Conservation (phyloP, 306 rosid genomes). For the Pachyrhizus erosus region DNA sequence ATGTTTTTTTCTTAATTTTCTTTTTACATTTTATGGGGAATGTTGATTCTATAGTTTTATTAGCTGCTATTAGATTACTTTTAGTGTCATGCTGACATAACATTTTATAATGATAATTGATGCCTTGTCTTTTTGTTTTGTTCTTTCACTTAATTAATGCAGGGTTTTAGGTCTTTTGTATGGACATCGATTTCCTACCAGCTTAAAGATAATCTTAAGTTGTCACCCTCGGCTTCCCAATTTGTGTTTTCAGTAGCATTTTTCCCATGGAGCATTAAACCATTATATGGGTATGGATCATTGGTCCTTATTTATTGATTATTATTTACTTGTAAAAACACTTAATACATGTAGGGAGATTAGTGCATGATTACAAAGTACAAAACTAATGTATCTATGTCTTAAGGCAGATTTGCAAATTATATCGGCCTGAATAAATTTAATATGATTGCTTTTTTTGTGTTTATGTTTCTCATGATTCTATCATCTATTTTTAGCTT, state of each 20-base stretch:
- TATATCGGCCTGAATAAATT: background rate
- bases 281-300: slow-evolving; percentile 76
- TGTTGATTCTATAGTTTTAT: background rate
- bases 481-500: slow-evolving; percentile 21
- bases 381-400: background rate
- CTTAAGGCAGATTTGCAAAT: background rate
- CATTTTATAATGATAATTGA: slow-evolving; percentile 1
- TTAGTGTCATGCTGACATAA: background rate
- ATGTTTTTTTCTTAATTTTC: background rate
- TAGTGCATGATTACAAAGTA: background rate
- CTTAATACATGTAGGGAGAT: background rate
- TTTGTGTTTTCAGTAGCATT: slow-evolving; percentile 74
- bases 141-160: slow-evolving; percentile 28
- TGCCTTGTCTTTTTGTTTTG: slow-evolving; percentile 10
- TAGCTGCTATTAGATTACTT: slow-evolving; percentile 18
- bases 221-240: slow-evolving; percentile 88
- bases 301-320: background rate
- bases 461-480: slow-evolving; percentile 32
- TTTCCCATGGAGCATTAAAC: slow-evolving; percentile 93
- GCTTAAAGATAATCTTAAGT: slow-evolving; percentile 74
- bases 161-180: slow-evolving; percentile 93
- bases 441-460: slow-evolving; percentile 1
- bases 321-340: background rate
- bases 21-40: background rate
- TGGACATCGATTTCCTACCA: slow-evolving; percentile 92